Evolutionary conservation across 129 eudicot species (phyloP), one percentile per base, ranked within the genome.

Genomic region (Chrysanthemum seticuspe): DNA sequence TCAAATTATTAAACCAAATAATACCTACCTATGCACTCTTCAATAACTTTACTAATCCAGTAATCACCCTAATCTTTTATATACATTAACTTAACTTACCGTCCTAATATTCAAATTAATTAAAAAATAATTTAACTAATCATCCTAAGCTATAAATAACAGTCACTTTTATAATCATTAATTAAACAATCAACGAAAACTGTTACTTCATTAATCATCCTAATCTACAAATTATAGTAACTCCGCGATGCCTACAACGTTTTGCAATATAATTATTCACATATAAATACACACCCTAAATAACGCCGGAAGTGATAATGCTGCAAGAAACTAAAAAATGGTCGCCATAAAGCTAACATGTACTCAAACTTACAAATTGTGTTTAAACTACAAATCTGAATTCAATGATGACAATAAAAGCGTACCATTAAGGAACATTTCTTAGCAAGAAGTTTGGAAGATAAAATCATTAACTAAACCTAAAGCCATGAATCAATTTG

Each of bases 191-290:
- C 11, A 14, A 19, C 54, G 60, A 34, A 14, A 57, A 0, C 3
- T 2, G 29, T 27, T 2, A 27, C 76, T 70, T 40, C 76, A 52
- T 7, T 50, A 23, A 67, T 13, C 50, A 56, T 67, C 64, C 66
- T 76, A 67, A 67, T 71, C 66, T 10, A 78, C 10, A 25, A 23
- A 64, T 72, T 21, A 64, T 25, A 5, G 44, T 36, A 36, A 36
- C 44, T 36, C 44, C 8, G 44, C 8, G 44, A 36, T 36, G 44
- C 44, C 44, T 4, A 6, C 44, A 36, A 36, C 44, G 7, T 36
- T 36, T 36, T 36, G 44, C 44, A 36, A 36, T 36, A 36, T 36
- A 36, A 36, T 36, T 36, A 36, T 27, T 29, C 31, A 29, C 31
- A 29, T 29, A 29, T 29, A 3, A 29, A 29, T 29, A 29, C 31